Percentiles rank a stretch among this genome's conserved stretches.
Evolutionary conservation across 495 filamentous ascomycete genomes (phyloP).

Genomic region (Thozetella sp.): DNA sequence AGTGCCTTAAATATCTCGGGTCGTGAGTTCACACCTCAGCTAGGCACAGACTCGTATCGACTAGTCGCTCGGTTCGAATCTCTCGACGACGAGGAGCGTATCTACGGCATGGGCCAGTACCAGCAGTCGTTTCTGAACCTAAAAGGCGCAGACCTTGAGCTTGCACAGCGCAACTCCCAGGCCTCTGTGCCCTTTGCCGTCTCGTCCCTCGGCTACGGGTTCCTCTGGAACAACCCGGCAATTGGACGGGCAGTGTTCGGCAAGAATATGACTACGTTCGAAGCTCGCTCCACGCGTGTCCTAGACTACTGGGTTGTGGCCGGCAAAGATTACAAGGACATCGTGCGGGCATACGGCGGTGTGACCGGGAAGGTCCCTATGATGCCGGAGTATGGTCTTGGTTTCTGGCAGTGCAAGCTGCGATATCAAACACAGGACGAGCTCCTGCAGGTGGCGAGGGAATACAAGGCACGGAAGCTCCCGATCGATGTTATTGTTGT

Average conservation of each 20-base stretch:
- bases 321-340: conserved; percentile 51
- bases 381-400: conserved; percentile 66
- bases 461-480: conserved; percentile 49
- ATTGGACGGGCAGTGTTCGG: conserved; percentile 59
- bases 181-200: conserved; percentile 58
- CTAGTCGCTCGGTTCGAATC: conserved; percentile 56
- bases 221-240: conserved; percentile 61
- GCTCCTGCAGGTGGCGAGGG: conserved; percentile 52
- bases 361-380: conserved; percentile 56
- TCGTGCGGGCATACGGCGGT: conserved; percentile 50
- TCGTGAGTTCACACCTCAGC: conserved; percentile 52
- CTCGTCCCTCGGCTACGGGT: conserved; percentile 55
- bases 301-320: conserved; percentile 64
- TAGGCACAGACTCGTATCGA: conserved; percentile 45
- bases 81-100: conserved; percentile 48
- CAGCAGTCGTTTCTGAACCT: conserved; percentile 58
- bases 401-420: conserved; percentile 66
- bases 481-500: conserved; percentile 59
- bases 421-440: conserved; percentile 63
- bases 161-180: conserved; percentile 63
- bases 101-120: conserved; percentile 67
- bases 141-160: conserved; percentile 57
- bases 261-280: conserved; percentile 59
- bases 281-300: conserved; percentile 50
- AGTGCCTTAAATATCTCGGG: conserved; percentile 53